Percentiles rank a stretch among this genome's conserved stretches.
Conservation (phyloP, 495 filamentous ascomycete species). For the Pseudevernia furfuracea region DNA sequence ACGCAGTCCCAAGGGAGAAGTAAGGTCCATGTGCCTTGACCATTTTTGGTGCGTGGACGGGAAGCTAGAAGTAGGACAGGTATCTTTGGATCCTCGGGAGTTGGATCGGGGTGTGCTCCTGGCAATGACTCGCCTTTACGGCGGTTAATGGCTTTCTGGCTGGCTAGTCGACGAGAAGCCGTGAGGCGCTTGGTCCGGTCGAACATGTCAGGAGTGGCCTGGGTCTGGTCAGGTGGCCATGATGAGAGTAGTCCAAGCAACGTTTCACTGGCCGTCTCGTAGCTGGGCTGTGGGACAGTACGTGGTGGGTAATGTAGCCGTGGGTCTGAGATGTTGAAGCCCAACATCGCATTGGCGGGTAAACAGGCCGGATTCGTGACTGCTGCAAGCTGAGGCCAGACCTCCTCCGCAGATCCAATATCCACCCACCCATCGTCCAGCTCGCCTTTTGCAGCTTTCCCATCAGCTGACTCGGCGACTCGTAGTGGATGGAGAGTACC, state of each 20-base stretch:
- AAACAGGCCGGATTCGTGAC: constrained; percentile 72
- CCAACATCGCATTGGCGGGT: constrained; percentile 62
- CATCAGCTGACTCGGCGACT: constrained; percentile 8
- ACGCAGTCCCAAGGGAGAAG: constrained; percentile 91
- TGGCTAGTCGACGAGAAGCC: constrained; percentile 59
- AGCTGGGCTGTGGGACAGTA: constrained; percentile 32
- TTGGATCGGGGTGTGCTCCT: constrained; percentile 53
- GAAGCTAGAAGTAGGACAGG: constrained; percentile 67
- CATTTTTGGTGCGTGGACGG: constrained; percentile 38
- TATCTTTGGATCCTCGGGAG: constrained; percentile 67
- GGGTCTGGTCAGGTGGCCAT: constrained; percentile 61
- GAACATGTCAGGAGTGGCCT: constrained; percentile 55
- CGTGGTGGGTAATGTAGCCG: constrained; percentile 63
- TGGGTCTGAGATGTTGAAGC: constrained; percentile 70
- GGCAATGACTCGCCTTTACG: constrained; percentile 62
- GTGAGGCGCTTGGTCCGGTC: constrained; percentile 55
- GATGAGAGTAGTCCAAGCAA: constrained; percentile 51
- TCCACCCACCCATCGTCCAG: constrained; percentile 21
- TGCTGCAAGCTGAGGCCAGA: constrained; percentile 58
- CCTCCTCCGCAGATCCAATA: constrained; percentile 26
- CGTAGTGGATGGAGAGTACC: constrained; percentile 56
- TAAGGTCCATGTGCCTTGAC: constrained; percentile 71
- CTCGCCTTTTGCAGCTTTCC: background rate
- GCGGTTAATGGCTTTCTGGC: constrained; percentile 80
- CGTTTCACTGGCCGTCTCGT: constrained; percentile 39